A percentile compares a stretch with the other conserved stretches of the same genome.
phyloP scores from a whole-genome alignment of 1,139 yeast species.

The Zygosaccharomyces sapae region DNA sequence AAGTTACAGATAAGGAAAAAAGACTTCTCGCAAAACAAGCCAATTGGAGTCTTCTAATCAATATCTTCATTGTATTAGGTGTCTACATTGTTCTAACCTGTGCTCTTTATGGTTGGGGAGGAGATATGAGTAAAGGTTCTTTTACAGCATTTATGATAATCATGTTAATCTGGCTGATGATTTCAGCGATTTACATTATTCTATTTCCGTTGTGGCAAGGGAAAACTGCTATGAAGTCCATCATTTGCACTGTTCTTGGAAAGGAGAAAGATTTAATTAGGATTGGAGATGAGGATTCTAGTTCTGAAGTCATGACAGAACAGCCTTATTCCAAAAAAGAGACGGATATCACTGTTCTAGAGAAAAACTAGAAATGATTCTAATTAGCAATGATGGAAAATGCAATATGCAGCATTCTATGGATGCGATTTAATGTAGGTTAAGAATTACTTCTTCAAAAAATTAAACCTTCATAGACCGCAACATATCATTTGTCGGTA shows the following conservation, averaged over 20 bases:
- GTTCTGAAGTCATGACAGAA: constrained; percentile 1
- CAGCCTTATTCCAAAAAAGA: constrained; percentile 2
- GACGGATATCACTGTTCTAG: background rate
- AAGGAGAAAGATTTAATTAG: background rate
- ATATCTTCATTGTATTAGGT: constrained; percentile 33
- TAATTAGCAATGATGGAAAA: too few relatives aligned
- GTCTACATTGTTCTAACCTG: constrained; percentile 35
- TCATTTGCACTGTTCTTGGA: constrained; percentile 1
- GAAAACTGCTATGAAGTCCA: constrained; percentile 21
- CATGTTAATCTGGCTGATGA: constrained; percentile 37
- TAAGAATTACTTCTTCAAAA: too few relatives aligned
- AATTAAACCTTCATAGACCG: too few relatives aligned
- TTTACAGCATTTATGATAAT: constrained; percentile 38
- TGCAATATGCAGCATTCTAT: too few relatives aligned
- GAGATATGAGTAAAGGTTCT: constrained; percentile 36
- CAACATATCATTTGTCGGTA: too few relatives aligned
- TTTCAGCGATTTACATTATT: constrained; percentile 39
- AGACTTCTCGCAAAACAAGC: constrained; percentile 31
- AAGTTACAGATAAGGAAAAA: constrained; percentile 26
- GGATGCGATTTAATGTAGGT: too few relatives aligned
- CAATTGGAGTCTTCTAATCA: constrained; percentile 28
- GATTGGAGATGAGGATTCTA: background rate
- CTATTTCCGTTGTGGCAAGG: constrained; percentile 42
- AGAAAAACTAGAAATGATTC: background rate
- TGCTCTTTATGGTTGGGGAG: constrained; percentile 36